Percentiles rank a stretch among this genome's conserved stretches.
These are phyloP conservation scores for Hypoxylon sp. DNA, from an alignment of 2,329 filamentous ascomycete species.

Conservation along the genomic window DNA sequence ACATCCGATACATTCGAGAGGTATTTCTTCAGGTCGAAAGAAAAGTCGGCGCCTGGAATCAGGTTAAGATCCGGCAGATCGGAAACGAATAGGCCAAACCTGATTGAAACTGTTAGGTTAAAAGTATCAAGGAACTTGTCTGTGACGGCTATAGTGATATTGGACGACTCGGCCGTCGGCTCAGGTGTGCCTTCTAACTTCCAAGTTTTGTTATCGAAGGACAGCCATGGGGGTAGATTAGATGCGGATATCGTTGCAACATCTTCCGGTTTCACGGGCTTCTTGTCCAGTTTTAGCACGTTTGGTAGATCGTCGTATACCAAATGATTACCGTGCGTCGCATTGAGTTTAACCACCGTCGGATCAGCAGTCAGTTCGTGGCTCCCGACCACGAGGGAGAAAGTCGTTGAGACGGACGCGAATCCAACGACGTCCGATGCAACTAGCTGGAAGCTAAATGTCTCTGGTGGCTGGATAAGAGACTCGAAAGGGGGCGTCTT, in stretches of 20 bases:
- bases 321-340: conserved; percentile 64
- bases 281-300: conserved; percentile 69
- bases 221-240: conserved; percentile 75
- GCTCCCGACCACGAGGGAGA: conserved; percentile 77
- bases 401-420: conserved; percentile 71
- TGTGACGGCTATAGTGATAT: conserved; percentile 69
- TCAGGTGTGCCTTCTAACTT: conserved; percentile 74
- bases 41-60: conserved; percentile 46
- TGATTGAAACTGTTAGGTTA: conserved; percentile 62
- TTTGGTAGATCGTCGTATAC: conserved; percentile 64
- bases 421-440: conserved; percentile 86
- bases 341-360: conserved; percentile 67
- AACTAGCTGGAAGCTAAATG: conserved; percentile 77
- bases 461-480: conserved; percentile 75
- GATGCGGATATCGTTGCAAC: conserved; percentile 63
- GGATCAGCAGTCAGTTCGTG: conserved; percentile 76
- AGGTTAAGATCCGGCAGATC: conserved; percentile 48
- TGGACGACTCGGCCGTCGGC: conserved; percentile 66
- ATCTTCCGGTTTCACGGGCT: conserved; percentile 60
- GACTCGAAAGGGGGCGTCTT: conserved; percentile 73
- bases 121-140: conserved; percentile 72
- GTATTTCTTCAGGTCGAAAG: conserved; percentile 49
- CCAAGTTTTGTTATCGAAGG: conserved; percentile 71
- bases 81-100: conserved; percentile 47
- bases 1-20: conserved; percentile 45